A percentile compares a stretch with the other conserved stretches of the same genome.
Conservation (phyloP, 129 eudicot genomes). For the Helianthus tuberosus region DNA sequence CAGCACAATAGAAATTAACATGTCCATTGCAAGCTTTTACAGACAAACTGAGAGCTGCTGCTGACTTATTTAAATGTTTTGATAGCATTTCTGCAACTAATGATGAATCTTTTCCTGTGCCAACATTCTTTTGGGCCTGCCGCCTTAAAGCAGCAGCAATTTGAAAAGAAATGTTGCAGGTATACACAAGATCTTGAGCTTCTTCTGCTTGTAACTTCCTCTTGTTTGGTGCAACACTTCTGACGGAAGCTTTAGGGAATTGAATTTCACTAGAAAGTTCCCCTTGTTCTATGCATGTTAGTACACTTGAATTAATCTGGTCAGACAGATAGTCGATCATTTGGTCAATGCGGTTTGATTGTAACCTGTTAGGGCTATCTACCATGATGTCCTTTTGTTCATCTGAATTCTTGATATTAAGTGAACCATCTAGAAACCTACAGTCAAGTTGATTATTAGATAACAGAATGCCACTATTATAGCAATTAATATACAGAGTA, state of each 20-base stretch:
- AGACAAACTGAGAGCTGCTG: conserved; percentile 44
- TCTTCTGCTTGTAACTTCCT: conserved; percentile 66
- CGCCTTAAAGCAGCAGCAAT: conserved; percentile 66
- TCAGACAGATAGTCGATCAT: conserved; percentile 47
- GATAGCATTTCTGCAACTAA: conserved; percentile 62
- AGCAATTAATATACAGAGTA: not conserved
- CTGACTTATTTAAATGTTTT: conserved; percentile 26
- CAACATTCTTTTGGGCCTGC: conserved; percentile 37
- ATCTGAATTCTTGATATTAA: conserved; percentile 50
- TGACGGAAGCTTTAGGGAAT: conserved; percentile 72
- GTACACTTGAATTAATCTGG: conserved; percentile 50
- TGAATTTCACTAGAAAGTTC: conserved; percentile 51
- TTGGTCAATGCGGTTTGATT: conserved; percentile 45
- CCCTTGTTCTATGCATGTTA: conserved; percentile 43
- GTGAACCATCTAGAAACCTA: conserved; percentile 78
- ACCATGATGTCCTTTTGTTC: conserved; percentile 32
- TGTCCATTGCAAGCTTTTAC: conserved; percentile 90
- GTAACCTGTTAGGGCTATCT: conserved; percentile 17
- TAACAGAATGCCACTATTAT: conserved; percentile 19
- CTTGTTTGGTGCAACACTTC: conserved; percentile 61
- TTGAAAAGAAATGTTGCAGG: conserved; percentile 85
- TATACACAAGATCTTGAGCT: conserved; percentile 63
- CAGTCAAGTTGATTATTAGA: conserved; percentile 29
- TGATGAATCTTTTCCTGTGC: conserved; percentile 41
- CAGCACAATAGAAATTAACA: conserved; percentile 68